Evolutionary conservation across 2,329 filamentous ascomycete genomes (phyloP).

Genomic region (Knoxdaviesia proteae): DNA sequence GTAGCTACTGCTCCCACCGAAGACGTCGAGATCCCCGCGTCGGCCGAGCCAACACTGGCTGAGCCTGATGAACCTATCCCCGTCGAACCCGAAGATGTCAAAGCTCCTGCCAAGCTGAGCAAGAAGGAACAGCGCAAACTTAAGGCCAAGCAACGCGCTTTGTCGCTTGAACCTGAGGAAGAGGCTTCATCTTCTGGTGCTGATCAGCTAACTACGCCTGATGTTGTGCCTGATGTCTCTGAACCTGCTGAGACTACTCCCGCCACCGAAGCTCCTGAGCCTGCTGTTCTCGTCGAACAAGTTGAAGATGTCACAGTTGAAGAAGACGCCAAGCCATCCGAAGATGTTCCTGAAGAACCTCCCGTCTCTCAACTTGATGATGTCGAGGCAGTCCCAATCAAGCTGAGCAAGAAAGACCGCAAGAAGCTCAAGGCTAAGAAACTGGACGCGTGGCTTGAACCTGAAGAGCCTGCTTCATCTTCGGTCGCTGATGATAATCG

Average conservation of each 20-base stretch:
- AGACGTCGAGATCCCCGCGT: too few species aligned
- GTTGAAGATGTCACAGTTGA: neutral
- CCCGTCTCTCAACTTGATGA: neutral
- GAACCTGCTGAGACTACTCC: neutral
- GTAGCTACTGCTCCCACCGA: too few species aligned
- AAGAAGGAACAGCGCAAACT: slow-evolving; percentile 5
- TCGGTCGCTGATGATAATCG: too few species aligned
- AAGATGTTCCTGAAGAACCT: neutral
- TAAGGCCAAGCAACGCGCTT: slow-evolving; percentile 1
- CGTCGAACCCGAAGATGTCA: neutral
- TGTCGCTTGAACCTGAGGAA: neutral
- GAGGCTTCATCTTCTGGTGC: neutral
- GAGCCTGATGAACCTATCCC: too few species aligned
- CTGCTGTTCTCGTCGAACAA: neutral
- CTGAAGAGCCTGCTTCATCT: too few species aligned
- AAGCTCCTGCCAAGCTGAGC: neutral
- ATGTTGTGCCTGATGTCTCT: neutral
- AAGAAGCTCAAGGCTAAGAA: neutral
- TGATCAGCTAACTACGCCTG: neutral
- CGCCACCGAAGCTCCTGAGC: neutral
- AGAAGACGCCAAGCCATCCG: neutral
- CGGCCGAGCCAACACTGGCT: too few species aligned
- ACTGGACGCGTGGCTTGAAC: too few species aligned
- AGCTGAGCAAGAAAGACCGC: slow-evolving; percentile 3
- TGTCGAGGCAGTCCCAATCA: neutral